Percentiles rank a stretch among this genome's conserved stretches.
Evolutionary conservation across 176 grass and related monocot genomes (phyloP).

Genomic region (Triticum turgidum): DNA sequence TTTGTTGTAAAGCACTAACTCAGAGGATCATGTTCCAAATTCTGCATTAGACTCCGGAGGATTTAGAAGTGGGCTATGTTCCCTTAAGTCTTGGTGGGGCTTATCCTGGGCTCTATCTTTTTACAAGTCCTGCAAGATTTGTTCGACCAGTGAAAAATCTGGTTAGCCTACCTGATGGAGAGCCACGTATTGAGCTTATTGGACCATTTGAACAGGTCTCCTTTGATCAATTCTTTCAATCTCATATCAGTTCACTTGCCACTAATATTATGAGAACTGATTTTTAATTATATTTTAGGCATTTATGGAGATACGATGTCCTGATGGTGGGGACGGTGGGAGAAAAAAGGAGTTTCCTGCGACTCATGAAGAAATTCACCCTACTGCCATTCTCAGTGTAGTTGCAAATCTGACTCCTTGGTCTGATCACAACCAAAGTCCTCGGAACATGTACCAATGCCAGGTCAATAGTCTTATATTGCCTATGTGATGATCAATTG

Average conservation of each 20-base stretch:
- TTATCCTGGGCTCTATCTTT: conserved; percentile 95
- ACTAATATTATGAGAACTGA: conserved; percentile 12
- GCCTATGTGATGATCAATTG: conserved; percentile 9
- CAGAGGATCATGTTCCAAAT: not conserved
- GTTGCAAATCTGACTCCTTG: conserved; percentile 97
- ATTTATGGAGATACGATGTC: conserved; percentile 97
- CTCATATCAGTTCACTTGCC: conserved; percentile 28
- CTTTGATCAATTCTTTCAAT: conserved; percentile 5
- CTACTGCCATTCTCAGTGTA: conserved; percentile 89
- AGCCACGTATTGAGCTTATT: conserved; percentile 79
- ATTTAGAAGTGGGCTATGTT: conserved; percentile 94
- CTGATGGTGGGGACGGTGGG: conserved; percentile 90
- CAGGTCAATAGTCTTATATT: conserved; percentile 58
- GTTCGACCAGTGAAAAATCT: conserved; percentile 79
- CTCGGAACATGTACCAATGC: conserved; percentile 98
- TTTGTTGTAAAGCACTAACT: conserved; percentile 13
- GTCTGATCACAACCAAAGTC: conserved; percentile 98
- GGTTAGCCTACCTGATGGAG: conserved; percentile 35
- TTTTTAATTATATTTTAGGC: conserved; percentile 50
- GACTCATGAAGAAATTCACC: conserved; percentile 97
- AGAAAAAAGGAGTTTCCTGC: conserved; percentile 67
- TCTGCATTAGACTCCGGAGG: conserved; percentile 69
- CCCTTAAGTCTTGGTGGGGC: conserved; percentile 81
- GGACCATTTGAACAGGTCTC: conserved; percentile 94
- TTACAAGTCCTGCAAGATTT: conserved; percentile 85